phyloP scores from a whole-genome alignment of 75 land plant species.

The Pinus albicaulis region DNA sequence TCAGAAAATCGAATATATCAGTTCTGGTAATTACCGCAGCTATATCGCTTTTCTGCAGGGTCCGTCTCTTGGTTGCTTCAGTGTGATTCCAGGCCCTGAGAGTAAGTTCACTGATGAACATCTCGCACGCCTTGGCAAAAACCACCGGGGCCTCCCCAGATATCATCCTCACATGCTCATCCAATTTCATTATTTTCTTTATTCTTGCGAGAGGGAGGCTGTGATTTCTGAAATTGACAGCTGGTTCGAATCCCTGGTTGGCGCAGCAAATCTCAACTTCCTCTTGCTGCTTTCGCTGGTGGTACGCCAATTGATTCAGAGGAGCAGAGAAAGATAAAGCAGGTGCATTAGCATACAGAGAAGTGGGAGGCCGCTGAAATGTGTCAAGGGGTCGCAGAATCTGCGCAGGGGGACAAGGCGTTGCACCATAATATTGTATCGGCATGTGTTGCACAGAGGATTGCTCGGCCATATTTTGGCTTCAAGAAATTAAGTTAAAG shows the following conservation, averaged over 20 bases:
- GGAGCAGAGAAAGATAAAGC: too few species aligned
- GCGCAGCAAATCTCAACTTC: slow-evolving; percentile 46
- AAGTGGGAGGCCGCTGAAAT: too few species aligned
- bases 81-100: slow-evolving; percentile 71
- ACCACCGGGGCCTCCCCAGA: slow-evolving; percentile 75
- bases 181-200: slow-evolving; percentile 76
- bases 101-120: slow-evolving; percentile 68
- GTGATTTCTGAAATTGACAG: slow-evolving; percentile 53
- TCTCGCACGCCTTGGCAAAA: slow-evolving; percentile 75
- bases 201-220: slow-evolving; percentile 64
- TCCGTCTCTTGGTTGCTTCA: slow-evolving; percentile 63
- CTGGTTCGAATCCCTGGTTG: slow-evolving; percentile 52
- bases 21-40: slow-evolving; percentile 50
- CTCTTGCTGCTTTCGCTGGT: slow-evolving; percentile 23
- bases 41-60: slow-evolving; percentile 70
- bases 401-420: too few species aligned
- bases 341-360: too few species aligned
- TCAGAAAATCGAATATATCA: slow-evolving; percentile 55
- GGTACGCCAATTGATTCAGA: neutral
- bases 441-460: too few species aligned
- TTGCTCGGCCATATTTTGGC: too few species aligned
- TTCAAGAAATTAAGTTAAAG: too few species aligned
- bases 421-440: too few species aligned
- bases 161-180: slow-evolving; percentile 70
- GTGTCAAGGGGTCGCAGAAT: too few species aligned